Conservation (phyloP, 1,139 yeast species). For the Pichia sp. region DNA sequence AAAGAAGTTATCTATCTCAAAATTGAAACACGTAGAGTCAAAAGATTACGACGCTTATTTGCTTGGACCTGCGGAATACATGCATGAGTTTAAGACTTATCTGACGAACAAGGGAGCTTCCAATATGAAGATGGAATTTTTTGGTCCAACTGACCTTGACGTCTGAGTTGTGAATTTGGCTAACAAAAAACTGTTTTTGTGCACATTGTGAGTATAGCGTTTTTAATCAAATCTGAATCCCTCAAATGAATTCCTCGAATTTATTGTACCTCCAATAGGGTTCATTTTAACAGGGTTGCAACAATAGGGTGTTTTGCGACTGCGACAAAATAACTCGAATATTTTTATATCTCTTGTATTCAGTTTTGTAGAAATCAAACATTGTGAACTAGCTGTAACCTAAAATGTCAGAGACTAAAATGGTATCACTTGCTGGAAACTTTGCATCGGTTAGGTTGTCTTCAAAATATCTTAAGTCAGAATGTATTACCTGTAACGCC, state of each 20-base stretch:
- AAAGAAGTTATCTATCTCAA: constrained; percentile 4
- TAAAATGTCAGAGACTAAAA: not conserved
- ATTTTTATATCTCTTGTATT: not conserved
- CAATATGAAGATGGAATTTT: constrained; percentile 27
- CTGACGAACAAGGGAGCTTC: constrained; percentile 21
- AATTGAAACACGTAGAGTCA: constrained; percentile 9
- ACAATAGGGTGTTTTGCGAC: not conserved
- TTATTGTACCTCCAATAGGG: no score
- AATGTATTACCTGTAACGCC: not conserved
- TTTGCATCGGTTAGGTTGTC: not conserved
- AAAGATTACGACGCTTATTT: constrained; percentile 34
- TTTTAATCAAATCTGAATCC: no score
- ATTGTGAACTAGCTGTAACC: not conserved
- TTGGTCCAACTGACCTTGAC: constrained; percentile 28
- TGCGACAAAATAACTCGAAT: not conserved
- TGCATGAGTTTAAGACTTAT: constrained; percentile 33
- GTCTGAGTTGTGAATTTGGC: not conserved
- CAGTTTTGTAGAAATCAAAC: not conserved
- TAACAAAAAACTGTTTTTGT: no score
- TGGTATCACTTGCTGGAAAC: not conserved
- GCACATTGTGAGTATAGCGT: no score
- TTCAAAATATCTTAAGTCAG: not conserved
- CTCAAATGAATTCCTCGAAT: no score
- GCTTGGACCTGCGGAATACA: constrained; percentile 38
- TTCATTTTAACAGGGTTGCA: not conserved